These are phyloP conservation scores for Hymenoscyphus repandus DNA, from an alignment of 2,329 filamentous ascomycete genomes.

Conservation along the genomic window DNA sequence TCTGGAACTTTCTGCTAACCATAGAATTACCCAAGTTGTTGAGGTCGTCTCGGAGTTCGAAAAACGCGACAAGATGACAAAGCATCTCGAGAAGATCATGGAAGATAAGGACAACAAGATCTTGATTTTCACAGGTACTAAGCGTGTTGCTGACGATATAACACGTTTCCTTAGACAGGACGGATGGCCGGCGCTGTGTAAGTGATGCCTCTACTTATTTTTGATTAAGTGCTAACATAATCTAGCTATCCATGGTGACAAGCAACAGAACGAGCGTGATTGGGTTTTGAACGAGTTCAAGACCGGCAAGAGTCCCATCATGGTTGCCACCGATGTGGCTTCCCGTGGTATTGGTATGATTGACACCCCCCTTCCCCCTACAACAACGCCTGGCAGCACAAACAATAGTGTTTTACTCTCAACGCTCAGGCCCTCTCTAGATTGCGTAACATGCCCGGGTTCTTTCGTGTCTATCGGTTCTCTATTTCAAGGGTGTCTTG, in stretches of 20 bases:
- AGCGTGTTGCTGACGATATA: conserved; percentile 96
- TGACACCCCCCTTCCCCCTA: conserved; percentile 48
- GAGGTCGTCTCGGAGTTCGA: conserved; percentile 95
- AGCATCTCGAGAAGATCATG: conserved; percentile 97
- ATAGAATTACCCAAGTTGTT: conserved; percentile 95
- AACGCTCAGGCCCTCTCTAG: conserved; percentile 80
- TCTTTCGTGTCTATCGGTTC: conserved; percentile 79
- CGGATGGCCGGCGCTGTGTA: conserved; percentile 94
- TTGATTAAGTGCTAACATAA: conserved; percentile 41
- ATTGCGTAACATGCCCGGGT: conserved; percentile 89
- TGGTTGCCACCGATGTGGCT: conserved; percentile 99
- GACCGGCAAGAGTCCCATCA: conserved; percentile 98
- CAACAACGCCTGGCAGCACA: conserved; percentile 54
- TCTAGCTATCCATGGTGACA: conserved; percentile 93
- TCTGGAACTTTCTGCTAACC: conserved; percentile 91
- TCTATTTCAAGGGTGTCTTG: conserved; percentile 78
- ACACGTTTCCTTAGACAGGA: conserved; percentile 96
- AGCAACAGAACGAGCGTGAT: conserved; percentile 98
- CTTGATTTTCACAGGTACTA: conserved; percentile 88
- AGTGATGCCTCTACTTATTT: conserved; percentile 42
- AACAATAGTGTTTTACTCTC: conserved; percentile 80
- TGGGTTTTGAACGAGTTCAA: conserved; percentile 99
- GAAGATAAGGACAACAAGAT: conserved; percentile 93
- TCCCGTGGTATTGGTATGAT: conserved; percentile 99
- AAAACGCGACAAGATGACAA: conserved; percentile 96